phyloP scores from a whole-genome alignment of 257 asterid species.

The Fraxinus excelsior region DNA sequence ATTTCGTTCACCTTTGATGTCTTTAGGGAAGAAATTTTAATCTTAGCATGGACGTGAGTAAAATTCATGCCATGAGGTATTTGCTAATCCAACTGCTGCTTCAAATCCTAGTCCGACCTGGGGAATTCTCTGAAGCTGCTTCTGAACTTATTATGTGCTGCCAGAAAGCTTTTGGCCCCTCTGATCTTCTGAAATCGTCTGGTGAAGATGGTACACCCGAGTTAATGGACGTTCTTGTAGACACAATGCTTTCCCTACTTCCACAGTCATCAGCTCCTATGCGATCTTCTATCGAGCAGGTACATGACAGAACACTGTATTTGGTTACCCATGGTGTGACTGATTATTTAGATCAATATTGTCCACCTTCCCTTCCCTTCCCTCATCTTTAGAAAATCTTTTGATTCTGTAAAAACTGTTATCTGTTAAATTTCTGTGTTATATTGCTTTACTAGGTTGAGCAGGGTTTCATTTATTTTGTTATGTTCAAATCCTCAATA shows the following conservation, averaged over 20 bases:
- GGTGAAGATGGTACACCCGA: conserved; percentile 74
- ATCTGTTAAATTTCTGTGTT: background rate
- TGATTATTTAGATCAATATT: conserved; percentile 11
- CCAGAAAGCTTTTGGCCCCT: conserved; percentile 68
- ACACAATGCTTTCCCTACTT: conserved; percentile 88
- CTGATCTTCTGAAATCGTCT: conserved; percentile 63
- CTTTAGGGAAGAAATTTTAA: conserved; percentile 74
- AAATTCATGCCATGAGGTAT: conserved; percentile 76
- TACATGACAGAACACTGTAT: conserved; percentile 28
- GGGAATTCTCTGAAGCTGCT: conserved; percentile 84
- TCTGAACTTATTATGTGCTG: conserved; percentile 83
- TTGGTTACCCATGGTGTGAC: background rate
- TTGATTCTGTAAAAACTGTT: background rate
- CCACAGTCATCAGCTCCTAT: conserved; percentile 92
- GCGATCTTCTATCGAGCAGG: conserved; percentile 95
- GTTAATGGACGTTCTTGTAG: conserved; percentile 92
- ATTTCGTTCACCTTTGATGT: conserved; percentile 21
- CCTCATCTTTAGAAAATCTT: background rate
- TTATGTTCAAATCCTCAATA: background rate
- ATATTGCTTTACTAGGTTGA: conserved; percentile 10
- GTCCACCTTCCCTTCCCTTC: background rate
- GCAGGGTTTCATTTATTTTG: background rate
- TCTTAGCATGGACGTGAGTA: conserved; percentile 50
- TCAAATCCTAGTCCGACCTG: conserved; percentile 87
- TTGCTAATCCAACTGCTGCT: conserved; percentile 90